Base-by-base conservation (phyloP, 2,329 filamentous ascomycete species). In the Ophiostoma ips region DNA sequence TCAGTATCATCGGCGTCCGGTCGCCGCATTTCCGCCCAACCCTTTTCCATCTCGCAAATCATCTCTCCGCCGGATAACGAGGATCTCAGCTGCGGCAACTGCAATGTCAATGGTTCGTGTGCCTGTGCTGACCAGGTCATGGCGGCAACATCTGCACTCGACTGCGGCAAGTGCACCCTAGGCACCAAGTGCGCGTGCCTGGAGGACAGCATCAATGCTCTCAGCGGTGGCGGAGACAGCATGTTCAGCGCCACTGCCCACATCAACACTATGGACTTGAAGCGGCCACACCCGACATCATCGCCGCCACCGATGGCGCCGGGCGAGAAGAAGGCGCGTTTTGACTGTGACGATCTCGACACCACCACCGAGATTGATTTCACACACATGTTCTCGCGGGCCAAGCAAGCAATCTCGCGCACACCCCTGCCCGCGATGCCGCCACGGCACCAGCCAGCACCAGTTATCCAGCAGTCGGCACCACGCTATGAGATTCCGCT, bases 311-410 rank as follows among this genome's bases (percentile, higher is more conserved):
- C 61, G 4, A 52, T 61, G 15, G 63, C 58, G 0, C 68, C 71
- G 0, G 64, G 67, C 2, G 76, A 76, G 55, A 84, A 84, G 62
- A 73, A 76, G 33, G 71, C 71, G 38, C 73, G 73, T 18, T 63
- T 71, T 3, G 70, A 47, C 37, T 41, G 34, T 19, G 18, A 48
- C 37, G 16, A 30, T 18, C 31, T 36, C 12, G 50, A 75, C 50
- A 63, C 65, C 13, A 63, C 68, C 49, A 73, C 79, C 55, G 85
- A 88, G 65, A 82, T 82, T 43, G 84, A 89, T 61, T 88, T 88
- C 57, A 87, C 84, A 6, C 66, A 74, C 54, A 73, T 78, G 57
- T 84, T 84, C 60, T 68, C 75, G 50, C 68, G 70, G 60, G 68
- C 70, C 57, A 61, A 68, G 57, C 47, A 62, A 54, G 24, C 50